A percentile compares a stretch with the other conserved stretches of the same genome.
phyloP scores from a whole-genome alignment of 2,329 filamentous ascomycete genomes.

The Chaetomiaceae sp. region DNA sequence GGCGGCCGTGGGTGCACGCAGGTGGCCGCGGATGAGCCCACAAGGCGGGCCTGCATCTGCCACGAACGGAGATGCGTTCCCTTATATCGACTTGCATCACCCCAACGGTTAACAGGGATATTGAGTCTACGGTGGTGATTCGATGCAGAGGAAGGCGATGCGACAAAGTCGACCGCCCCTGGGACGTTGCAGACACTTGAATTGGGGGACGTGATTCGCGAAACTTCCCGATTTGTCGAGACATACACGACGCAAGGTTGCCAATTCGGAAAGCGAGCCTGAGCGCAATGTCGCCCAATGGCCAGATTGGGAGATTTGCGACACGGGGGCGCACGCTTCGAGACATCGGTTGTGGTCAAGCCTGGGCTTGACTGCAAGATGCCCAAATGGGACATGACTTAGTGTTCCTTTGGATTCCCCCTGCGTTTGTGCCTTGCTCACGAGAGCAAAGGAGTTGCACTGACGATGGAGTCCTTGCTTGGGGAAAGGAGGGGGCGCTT shows the following conservation, averaged over 20 bases:
- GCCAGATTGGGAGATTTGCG: conserved; percentile 27
- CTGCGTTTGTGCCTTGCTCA: too few species aligned
- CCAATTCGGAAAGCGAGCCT: conserved; percentile 23
- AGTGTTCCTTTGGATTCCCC: too few species aligned
- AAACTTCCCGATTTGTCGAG: conserved; percentile 14
- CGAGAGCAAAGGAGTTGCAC: too few species aligned
- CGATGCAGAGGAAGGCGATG: not conserved
- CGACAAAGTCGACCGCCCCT: not conserved
- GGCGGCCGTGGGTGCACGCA: too few species aligned
- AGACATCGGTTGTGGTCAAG: conserved; percentile 18
- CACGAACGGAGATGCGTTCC: not conserved
- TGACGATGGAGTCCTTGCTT: too few species aligned
- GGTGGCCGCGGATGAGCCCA: not conserved
- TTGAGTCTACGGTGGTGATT: not conserved
- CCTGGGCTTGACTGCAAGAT: conserved; percentile 1
- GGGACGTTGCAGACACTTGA: not conserved
- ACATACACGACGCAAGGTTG: conserved; percentile 18
- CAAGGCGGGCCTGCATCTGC: not conserved
- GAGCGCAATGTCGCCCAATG: conserved; percentile 22
- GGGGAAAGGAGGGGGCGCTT: too few species aligned
- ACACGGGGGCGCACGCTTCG: conserved; percentile 20
- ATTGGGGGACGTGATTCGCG: conserved; percentile 12
- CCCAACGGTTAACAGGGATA: not conserved
- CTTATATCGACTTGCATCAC: not conserved
- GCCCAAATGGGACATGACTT: not conserved